A percentile compares a stretch with the other conserved stretches of the same genome.
Conservation (phyloP, 2,329 filamentous ascomycete genomes). For the Fusarium hostae region DNA sequence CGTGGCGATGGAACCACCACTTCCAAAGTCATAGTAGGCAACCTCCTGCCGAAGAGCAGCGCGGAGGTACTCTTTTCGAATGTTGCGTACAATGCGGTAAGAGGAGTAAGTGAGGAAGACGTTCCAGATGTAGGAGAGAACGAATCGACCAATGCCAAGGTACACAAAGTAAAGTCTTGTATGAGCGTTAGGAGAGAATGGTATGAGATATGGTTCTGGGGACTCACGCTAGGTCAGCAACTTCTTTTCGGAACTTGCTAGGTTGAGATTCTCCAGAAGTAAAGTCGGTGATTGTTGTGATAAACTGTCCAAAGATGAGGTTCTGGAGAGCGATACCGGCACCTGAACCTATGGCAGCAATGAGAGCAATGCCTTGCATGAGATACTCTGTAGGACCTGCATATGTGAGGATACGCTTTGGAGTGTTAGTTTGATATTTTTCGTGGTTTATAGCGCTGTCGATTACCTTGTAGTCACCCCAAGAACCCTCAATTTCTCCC, state of each 20-base stretch:
- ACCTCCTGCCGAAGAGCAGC: constrained; percentile 62
- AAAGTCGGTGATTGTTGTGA: constrained; percentile 51
- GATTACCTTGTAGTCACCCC: constrained; percentile 40
- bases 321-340: constrained; percentile 53
- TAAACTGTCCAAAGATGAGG: constrained; percentile 53
- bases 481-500: constrained; percentile 32
- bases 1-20: constrained; percentile 56
- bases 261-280: constrained; percentile 41
- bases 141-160: constrained; percentile 65
- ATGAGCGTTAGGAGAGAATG: constrained; percentile 35
- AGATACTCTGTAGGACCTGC: constrained; percentile 44
- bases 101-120: constrained; percentile 60
- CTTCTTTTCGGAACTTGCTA: constrained; percentile 46
- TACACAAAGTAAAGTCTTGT: constrained; percentile 67
- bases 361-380: constrained; percentile 45
- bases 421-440: constrained; percentile 4
- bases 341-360: constrained; percentile 52
- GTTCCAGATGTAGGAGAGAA: constrained; percentile 60
- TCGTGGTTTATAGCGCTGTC: background rate
- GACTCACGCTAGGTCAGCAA: constrained; percentile 52
- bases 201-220: constrained; percentile 18
- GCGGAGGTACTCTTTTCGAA: constrained; percentile 61
- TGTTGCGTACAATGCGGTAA: constrained; percentile 60
- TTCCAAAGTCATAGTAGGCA: constrained; percentile 59
- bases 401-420: constrained; percentile 48